Evolutionary conservation across 768 basidiomycete genomes (phyloP).

Genomic region (Dacryopinax spathularia): DNA sequence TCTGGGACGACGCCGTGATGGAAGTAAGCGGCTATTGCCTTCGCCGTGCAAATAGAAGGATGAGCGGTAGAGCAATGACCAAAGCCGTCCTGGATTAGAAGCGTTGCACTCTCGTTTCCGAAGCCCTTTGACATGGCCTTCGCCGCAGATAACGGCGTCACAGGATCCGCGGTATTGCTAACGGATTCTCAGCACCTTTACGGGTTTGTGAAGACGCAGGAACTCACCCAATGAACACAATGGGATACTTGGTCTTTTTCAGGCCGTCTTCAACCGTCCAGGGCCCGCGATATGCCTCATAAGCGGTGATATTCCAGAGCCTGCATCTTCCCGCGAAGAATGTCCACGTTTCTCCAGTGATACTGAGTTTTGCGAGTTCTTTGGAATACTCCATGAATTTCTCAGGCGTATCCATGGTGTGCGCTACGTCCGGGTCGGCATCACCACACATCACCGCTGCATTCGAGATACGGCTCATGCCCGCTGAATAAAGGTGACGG

Average conservation of each 20-base stretch:
- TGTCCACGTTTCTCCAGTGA: constrained; percentile 11
- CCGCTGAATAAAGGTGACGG: not conserved
- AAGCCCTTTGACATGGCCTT: constrained; percentile 8
- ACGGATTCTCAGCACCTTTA: not conserved
- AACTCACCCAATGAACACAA: not conserved
- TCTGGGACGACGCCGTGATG: constrained; percentile 11
- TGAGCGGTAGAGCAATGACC: constrained; percentile 14
- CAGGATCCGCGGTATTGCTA: constrained; percentile 13
- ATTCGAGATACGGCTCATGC: not conserved
- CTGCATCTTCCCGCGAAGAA: constrained; percentile 10
- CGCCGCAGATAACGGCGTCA: constrained; percentile 13
- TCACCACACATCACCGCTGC: constrained; percentile 14
- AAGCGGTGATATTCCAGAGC: constrained; percentile 8
- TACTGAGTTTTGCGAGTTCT: constrained; percentile 4
- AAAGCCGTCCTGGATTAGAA: constrained; percentile 13
- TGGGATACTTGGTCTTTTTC: constrained; percentile 10
- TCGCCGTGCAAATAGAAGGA: constrained; percentile 13
- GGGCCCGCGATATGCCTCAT: constrained; percentile 8
- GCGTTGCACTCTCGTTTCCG: constrained; percentile 8
- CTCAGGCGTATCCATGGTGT: not conserved
- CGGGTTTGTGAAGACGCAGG: too few species aligned
- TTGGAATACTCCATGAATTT: not conserved
- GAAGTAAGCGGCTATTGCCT: constrained; percentile 10
- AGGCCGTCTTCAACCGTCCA: constrained; percentile 12
- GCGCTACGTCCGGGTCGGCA: not conserved